Percentiles rank a stretch among this genome's conserved stretches.
phyloP scores from a whole-genome alignment of 495 filamentous ascomycete species.

The Talaromyces wortmannii region DNA sequence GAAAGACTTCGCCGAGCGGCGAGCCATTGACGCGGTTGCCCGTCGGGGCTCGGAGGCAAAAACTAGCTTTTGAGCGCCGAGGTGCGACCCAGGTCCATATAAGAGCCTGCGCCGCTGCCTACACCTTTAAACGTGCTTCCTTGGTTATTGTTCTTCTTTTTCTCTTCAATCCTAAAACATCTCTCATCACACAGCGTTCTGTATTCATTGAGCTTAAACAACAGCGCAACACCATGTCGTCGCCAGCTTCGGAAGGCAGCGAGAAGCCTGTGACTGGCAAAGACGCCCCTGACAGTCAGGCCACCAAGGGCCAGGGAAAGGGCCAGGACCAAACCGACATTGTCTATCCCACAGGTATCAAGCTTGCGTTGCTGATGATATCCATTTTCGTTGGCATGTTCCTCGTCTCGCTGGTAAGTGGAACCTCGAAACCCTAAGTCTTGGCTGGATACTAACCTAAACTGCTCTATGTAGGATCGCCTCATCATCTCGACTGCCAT shows the following conservation, averaged over 20 bases:
- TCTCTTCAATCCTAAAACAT: too few species aligned
- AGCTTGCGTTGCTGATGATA: constrained; percentile 34
- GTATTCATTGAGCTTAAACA: not conserved
- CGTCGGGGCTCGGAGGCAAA: not conserved
- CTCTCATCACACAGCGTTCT: too few species aligned
- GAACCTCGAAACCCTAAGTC: not conserved
- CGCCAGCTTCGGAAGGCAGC: not conserved
- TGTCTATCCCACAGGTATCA: not conserved
- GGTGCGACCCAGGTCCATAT: not conserved
- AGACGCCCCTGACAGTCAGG: not conserved
- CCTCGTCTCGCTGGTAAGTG: constrained; percentile 37
- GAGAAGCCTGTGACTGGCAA: not conserved
- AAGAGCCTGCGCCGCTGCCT: too few species aligned
- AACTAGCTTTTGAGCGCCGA: not conserved
- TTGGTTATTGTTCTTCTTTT: too few species aligned
- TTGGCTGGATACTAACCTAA: not conserved
- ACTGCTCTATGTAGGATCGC: not conserved
- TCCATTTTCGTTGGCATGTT: constrained; percentile 41
- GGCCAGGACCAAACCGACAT: not conserved
- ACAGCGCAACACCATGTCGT: not conserved
- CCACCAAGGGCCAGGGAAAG: not conserved
- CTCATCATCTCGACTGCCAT: constrained; percentile 64
- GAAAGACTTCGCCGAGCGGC: not conserved
- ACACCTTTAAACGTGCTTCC: too few species aligned
- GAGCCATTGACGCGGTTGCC: not conserved